Conservation (phyloP, 208 protist genomes). For the Trypanosomatidae sp. region DNA sequence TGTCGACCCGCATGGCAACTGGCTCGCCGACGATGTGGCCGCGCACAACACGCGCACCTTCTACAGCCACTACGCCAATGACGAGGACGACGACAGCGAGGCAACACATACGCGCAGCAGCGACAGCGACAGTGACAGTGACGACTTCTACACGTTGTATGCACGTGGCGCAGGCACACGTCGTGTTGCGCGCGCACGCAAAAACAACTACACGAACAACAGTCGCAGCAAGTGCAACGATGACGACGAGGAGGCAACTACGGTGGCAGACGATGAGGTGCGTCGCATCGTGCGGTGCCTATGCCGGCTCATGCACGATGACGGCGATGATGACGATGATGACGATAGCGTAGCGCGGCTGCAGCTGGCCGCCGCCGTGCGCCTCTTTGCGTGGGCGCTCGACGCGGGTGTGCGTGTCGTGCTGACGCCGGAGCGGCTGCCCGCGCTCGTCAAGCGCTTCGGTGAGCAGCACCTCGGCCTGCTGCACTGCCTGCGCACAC, state of each 20-base stretch:
- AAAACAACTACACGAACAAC: too few species aligned
- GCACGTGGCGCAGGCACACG: too few species aligned
- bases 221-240: too few species aligned
- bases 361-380: slow-evolving; percentile 8
- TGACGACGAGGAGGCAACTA: too few species aligned
- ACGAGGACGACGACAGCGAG: not conserved
- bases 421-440: slow-evolving; percentile 33
- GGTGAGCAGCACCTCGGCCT: slow-evolving; percentile 9
- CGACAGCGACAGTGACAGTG: too few species aligned
- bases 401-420: slow-evolving; percentile 17
- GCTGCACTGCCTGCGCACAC: too few species aligned
- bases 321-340: not conserved
- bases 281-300: too few species aligned
- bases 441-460: slow-evolving; percentile 21
- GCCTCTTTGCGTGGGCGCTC: slow-evolving; percentile 30
- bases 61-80: slow-evolving; percentile 7
- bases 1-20: slow-evolving; percentile 32
- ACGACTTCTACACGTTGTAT: too few species aligned
- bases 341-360: not conserved
- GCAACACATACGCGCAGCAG: too few species aligned
- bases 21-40: slow-evolving; percentile 21
- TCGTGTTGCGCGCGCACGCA: too few species aligned
- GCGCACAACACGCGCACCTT: slow-evolving; percentile 14
- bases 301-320: slow-evolving; percentile 1
- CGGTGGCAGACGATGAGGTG: too few species aligned